These are phyloP conservation scores for Stephanodiscus minutulus DNA, from an alignment of 108 stramenopile genomes.

Conservation along the genomic window DNA sequence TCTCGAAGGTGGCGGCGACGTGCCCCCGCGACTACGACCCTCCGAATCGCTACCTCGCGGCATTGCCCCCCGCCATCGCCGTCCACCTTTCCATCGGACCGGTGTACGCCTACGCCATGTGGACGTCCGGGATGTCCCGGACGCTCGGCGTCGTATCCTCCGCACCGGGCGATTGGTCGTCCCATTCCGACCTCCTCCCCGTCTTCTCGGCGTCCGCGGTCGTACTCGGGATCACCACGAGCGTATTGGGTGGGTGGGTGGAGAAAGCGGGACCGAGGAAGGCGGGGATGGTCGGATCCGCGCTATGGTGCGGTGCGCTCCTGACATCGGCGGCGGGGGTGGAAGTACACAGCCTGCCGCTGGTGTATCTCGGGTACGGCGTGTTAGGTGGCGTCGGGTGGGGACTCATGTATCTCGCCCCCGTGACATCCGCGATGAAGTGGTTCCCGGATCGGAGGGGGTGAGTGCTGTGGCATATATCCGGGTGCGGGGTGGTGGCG, in stretches of 20 bases:
- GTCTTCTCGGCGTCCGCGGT: constrained; percentile 73
- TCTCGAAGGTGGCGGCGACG: constrained; percentile 40
- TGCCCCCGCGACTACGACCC: constrained; percentile 20
- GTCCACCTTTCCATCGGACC: constrained; percentile 61
- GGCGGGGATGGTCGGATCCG: constrained; percentile 47
- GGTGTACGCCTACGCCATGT: constrained; percentile 64
- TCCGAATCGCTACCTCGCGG: constrained; percentile 23
- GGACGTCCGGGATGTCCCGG: constrained; percentile 53
- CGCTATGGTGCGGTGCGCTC: constrained; percentile 62
- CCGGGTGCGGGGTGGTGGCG: too few relatives aligned
- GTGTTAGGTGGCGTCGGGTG: constrained; percentile 76
- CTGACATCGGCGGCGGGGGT: constrained; percentile 65
- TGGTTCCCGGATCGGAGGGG: constrained; percentile 90
- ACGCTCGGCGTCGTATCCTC: constrained; percentile 51
- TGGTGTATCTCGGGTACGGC: constrained; percentile 81
- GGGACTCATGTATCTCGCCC: constrained; percentile 82
- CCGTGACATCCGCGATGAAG: constrained; percentile 74
- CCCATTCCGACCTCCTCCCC: constrained; percentile 59
- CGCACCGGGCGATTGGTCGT: constrained; percentile 65
- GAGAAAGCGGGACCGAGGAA: constrained; percentile 57
- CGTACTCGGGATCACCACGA: constrained; percentile 65
- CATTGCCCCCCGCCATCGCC: constrained; percentile 55
- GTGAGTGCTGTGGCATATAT: background rate
- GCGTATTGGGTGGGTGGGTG: constrained; percentile 70
- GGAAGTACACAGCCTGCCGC: constrained; percentile 64